Base-by-base conservation (phyloP, 2,329 filamentous ascomycete species). In the Cladosporium velox region DNA sequence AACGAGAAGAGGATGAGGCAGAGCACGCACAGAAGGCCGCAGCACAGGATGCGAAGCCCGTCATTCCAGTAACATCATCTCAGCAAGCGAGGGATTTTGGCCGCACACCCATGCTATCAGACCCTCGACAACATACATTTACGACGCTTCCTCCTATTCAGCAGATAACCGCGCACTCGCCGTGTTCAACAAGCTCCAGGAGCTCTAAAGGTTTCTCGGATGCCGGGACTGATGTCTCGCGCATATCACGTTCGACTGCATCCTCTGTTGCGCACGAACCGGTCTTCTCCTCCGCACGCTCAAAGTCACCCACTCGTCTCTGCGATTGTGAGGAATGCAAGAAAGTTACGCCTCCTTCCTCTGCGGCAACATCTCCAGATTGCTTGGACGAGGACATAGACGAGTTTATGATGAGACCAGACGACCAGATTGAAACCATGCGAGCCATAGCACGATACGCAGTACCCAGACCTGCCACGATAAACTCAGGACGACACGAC, bases 401-500 rank as follows among this genome's bases (percentile, higher is more conserved):
- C 47, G 30, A 64, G 5, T 64, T 55, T 18, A 26, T 57, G 10
- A 15, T 44, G 26, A 52, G 49, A 1, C 11, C 34, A 4, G 34
- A 35, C 15, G 61, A 64, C 14, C 49, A 64, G n/a, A 47, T 57
- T n/a, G 38, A 57, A n/a, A 64, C 61, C 18, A 57, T 47, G 61
- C 51, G 51, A 57, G 51, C 51, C 24, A 57, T 64, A 32, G 8
- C 18, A 26, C 61, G 26, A 15, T 64, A 47, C 14, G 41, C 61
- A 2, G 35, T 64, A 1, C 51, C 61, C 1, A 52, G 61, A 10
- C 61, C 61, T 30, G 35, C 47, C 10, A 63, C 18, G 26, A 57
- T 64, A 24, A 62, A 26, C n/a, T 35, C 59, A 34, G 65, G 65
- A 26, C 55, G 55, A 30, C 55, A 65, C 35, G 64, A 65, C 30